These are phyloP conservation scores for Monascus ruber DNA, from an alignment of 2,329 filamentous ascomycete species.

Conservation along the genomic window DNA sequence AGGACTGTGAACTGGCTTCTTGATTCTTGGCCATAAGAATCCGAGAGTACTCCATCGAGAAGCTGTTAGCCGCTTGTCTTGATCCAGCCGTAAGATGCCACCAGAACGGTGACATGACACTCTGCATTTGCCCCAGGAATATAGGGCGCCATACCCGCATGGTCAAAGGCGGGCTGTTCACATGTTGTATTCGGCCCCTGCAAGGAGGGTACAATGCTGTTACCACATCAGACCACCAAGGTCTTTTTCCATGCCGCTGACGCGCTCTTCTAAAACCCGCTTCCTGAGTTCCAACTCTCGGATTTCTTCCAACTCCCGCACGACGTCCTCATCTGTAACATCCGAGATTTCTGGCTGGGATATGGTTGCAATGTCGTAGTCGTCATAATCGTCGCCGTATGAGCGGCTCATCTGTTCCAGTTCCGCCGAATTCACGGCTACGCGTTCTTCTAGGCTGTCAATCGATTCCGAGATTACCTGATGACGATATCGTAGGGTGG, in stretches of 20 bases:
- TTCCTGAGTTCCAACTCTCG: constrained; percentile 53
- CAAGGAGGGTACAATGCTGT: constrained; percentile 10
- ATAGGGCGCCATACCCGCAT: too few relatives aligned
- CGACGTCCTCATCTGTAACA: constrained; percentile 33
- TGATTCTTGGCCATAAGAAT: too few relatives aligned
- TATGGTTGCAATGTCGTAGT: constrained; percentile 36
- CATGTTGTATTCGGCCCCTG: not conserved
- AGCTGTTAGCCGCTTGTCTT: too few relatives aligned
- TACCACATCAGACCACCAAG: constrained; percentile 50
- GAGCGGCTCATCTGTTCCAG: constrained; percentile 59
- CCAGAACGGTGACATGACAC: too few relatives aligned
- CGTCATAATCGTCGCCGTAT: constrained; percentile 45
- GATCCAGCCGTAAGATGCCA: too few relatives aligned
- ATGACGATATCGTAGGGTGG: constrained; percentile 58
- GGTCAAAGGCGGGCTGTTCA: not conserved
- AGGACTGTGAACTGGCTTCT: too few relatives aligned
- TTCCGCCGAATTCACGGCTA: constrained; percentile 63
- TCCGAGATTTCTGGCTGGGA: constrained; percentile 11
- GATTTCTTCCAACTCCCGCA: constrained; percentile 43
- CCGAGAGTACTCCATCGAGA: too few relatives aligned
- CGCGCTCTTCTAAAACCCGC: constrained; percentile 48
- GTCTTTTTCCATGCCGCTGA: constrained; percentile 58
- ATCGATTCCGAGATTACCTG: constrained; percentile 61
- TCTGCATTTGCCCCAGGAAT: too few relatives aligned
- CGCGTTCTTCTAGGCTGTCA: constrained; percentile 66